A percentile compares a stretch with the other conserved stretches of the same genome.
These are phyloP conservation scores for Leccinum glutinopallens DNA, from an alignment of 1,284 basidiomycete genomes.

Conservation along the genomic window DNA sequence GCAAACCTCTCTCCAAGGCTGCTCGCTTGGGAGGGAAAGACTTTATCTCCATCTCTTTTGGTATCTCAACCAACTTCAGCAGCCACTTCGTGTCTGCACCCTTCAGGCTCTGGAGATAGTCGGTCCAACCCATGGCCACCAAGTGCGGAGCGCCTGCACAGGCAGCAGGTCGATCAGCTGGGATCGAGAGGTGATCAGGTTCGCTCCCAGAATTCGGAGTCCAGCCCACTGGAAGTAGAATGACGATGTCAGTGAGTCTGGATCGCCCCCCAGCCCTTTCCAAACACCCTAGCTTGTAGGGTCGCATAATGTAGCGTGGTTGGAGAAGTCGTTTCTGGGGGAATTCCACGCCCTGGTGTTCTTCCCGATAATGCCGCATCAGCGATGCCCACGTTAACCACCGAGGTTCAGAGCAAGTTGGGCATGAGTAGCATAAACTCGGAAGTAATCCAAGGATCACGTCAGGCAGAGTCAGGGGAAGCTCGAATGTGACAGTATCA, in stretches of 20 bases:
- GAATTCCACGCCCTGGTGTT: not conserved
- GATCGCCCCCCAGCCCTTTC: no score
- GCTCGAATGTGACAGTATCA: not conserved
- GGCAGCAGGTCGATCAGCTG: no score
- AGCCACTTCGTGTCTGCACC: not conserved
- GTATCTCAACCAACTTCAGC: conserved; percentile 4
- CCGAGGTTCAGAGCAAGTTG: not conserved
- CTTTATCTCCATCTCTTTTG: not conserved
- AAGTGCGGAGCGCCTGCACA: not conserved
- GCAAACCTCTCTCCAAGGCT: conserved; percentile 7
- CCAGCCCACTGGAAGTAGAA: conserved; percentile 1
- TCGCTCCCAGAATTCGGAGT: not conserved
- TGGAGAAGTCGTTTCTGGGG: not conserved
- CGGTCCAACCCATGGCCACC: conserved; percentile 2
- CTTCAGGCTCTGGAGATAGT: not conserved
- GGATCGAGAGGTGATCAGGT: no score
- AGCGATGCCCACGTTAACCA: not conserved
- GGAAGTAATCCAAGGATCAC: not conserved
- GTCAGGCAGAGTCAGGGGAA: not conserved
- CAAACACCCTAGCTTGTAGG: no score
- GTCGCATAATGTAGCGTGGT: not conserved
- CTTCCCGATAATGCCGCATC: not conserved
- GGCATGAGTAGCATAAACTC: not conserved
- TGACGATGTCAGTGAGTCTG: no score
- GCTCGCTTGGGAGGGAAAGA: conserved; percentile 1